Percentiles rank a stretch among this genome's conserved stretches.
Conservation (phyloP, 768 basidiomycete species). For the Trametes sanguinea region DNA sequence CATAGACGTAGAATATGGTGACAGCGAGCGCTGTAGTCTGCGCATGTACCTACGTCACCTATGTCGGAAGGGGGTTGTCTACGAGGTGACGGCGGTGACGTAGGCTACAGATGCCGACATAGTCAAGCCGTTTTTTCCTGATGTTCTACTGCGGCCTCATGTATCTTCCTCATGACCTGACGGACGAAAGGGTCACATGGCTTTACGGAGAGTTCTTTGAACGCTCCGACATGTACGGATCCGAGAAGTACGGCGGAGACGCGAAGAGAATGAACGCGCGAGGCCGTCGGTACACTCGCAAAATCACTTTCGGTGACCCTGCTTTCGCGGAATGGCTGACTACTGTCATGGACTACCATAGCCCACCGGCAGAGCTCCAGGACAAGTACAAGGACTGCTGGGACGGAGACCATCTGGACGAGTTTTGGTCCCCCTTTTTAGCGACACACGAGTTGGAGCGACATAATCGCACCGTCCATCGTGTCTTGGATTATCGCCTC, state of each 20-base stretch:
- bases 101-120: no score
- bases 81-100: no score
- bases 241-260: background rate
- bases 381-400: background rate
- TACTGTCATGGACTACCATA: background rate
- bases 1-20: no score
- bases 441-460: background rate
- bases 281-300: background rate
- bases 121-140: no score
- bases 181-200: background rate
- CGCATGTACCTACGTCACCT: no score
- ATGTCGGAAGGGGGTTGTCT: no score
- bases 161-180: background rate
- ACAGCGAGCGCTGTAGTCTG: no score
- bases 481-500: background rate
- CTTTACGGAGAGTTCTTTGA: background rate
- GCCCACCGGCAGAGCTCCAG: background rate
- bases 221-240: background rate
- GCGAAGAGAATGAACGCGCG: background rate
- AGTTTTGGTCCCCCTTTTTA: background rate
- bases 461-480: background rate
- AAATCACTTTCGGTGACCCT: background rate
- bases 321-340: background rate
- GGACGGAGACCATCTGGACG: background rate
- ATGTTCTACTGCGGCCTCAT: slow-evolving; percentile 5